Base-by-base conservation (phyloP, 176 grass and related monocot genomes). In the Cymbopogon citratus region DNA sequence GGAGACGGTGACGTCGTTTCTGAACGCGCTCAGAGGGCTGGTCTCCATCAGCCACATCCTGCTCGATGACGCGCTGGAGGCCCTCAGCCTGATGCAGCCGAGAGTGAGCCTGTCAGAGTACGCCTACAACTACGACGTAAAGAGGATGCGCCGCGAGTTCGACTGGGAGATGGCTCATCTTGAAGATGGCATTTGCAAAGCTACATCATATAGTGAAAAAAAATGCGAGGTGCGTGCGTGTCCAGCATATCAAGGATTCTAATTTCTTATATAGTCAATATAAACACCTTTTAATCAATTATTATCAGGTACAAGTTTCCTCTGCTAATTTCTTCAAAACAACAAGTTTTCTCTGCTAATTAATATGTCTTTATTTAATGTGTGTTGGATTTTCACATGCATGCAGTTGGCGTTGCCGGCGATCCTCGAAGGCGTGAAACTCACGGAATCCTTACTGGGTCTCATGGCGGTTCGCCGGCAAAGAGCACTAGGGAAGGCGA, bases 21-120 rank as follows among this genome's bases (percentile, higher is more conserved):
- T 85, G 5, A 31, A 31, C 3, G 84, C 84, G 9, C 84, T 80
- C 31, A 13, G 31, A 71, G 66, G 76, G 29, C 8, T 85, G 9
- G 75, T 29, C 2, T 68, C 39, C 1, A 41, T 79, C 5, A 72
- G 56, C 67, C 75, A 85, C 57, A 73, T 85, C 56, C 44, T 85
- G 28, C 29, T 85, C 5, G 29, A 85, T 25, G 66, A 10, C n/a
- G 54, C 66, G 1, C 21, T 78, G 7, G 83, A 71, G 9, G 19
- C 38, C 15, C 36, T 85, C 74, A 36, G 48, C 65, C 74, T 46
- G 4, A n/a, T n/a, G 33, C 8, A n/a, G 26, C 83, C 64, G 19
- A 25, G 12, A 8, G 64, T 61, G 18, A 43, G 48, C 74, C 25
- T 84, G 46, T 24, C 49, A 0, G 73, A 77, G 64, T 69, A 84